These are phyloP conservation scores for Vinca minor DNA, from an alignment of 257 asterid species.

Conservation along the genomic window DNA sequence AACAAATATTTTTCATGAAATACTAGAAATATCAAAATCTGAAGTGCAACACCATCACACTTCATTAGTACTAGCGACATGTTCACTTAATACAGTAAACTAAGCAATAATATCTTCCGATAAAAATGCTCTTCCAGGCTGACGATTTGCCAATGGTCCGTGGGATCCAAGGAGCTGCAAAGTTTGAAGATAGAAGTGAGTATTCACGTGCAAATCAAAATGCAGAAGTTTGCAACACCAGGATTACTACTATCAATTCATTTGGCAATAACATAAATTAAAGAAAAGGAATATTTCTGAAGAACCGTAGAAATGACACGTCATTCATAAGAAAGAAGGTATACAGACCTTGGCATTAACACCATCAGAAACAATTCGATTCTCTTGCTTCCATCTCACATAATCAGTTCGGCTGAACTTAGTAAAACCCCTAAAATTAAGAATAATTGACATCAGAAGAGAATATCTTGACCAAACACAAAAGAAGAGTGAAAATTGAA, in stretches of 20 bases:
- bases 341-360: conserved; percentile 67
- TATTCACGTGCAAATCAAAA: background rate
- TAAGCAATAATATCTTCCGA: conserved; percentile 11
- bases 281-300: background rate
- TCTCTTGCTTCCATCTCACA: conserved; percentile 60
- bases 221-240: too few species aligned
- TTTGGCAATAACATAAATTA: background rate
- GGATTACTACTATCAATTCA: background rate
- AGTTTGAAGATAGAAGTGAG: background rate
- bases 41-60: conserved; percentile 1
- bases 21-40: background rate
- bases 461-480: background rate
- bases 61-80: too few species aligned
- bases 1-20: background rate
- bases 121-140: conserved; percentile 38
- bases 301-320: background rate
- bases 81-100: conserved; percentile 1
- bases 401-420: conserved; percentile 58
- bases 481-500: background rate
- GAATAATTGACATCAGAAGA: background rate
- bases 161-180: conserved; percentile 42
- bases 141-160: conserved; percentile 33
- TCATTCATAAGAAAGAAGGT: background rate
- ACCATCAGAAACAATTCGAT: conserved; percentile 56
- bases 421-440: conserved; percentile 53